Evolutionary conservation across 768 basidiomycete species (phyloP).

Genomic region (Pluteus cervinus): DNA sequence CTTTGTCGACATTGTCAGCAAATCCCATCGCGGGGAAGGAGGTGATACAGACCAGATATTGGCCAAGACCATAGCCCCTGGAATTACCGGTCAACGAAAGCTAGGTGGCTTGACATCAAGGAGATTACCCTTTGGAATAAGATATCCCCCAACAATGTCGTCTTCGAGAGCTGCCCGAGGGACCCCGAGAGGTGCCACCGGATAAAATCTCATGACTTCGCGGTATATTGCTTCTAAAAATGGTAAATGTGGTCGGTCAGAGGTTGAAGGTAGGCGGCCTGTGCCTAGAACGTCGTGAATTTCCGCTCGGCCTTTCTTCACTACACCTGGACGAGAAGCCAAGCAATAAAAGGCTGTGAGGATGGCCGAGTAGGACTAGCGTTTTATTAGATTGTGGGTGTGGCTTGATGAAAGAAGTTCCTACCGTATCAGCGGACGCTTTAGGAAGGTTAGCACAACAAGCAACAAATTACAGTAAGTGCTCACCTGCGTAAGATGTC

Average conservation of each 20-base stretch:
- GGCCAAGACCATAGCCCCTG: not conserved
- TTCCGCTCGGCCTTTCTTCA: conserved; percentile 27
- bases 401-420: conserved; percentile 3
- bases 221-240: conserved; percentile 18
- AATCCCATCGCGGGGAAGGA: no score
- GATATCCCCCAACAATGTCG: conserved; percentile 22
- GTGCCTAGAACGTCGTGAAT: conserved; percentile 26
- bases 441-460: no score
- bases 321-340: conserved; percentile 22
- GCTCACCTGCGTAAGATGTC: conserved; percentile 12
- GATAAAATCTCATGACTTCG: conserved; percentile 15
- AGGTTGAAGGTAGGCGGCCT: conserved; percentile 21
- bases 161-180: conserved; percentile 18
- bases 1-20: no score
- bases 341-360: conserved; percentile 24
- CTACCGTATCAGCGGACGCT: conserved; percentile 12
- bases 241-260: conserved; percentile 20
- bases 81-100: not conserved
- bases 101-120: not conserved
- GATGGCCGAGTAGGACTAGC: conserved; percentile 11
- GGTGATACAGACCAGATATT: conserved; percentile 1
- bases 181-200: conserved; percentile 14
- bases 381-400: not conserved
- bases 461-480: not conserved
- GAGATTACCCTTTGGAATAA: conserved; percentile 16